Conservation (phyloP, 495 filamentous ascomycete species). For the Penicillium ucsense region DNA sequence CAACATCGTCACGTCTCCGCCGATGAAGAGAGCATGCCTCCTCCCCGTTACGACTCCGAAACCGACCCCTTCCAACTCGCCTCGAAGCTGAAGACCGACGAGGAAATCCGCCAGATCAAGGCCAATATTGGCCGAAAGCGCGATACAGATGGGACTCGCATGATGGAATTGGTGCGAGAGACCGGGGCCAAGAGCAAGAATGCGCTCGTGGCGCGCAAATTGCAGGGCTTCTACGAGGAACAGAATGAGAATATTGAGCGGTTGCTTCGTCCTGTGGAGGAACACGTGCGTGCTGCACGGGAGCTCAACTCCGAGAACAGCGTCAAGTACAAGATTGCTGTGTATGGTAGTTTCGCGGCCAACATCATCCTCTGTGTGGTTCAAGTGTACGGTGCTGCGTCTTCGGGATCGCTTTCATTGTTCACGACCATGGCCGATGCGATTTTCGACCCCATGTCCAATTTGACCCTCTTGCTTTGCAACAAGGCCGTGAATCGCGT, state of each 20-base stretch:
- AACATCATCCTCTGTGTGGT: conserved; percentile 71
- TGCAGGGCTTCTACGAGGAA: conserved; percentile 77
- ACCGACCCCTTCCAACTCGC: conserved; percentile 81
- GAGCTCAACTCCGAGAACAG: conserved; percentile 73
- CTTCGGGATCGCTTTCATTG: conserved; percentile 80
- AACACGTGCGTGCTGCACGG: conserved; percentile 72
- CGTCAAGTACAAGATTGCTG: conserved; percentile 77
- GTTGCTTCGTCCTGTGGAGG: conserved; percentile 85
- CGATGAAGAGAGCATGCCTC: conserved; percentile 59
- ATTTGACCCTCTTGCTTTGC: conserved; percentile 77
- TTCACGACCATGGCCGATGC: conserved; percentile 98
- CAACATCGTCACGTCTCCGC: conserved; percentile 25
- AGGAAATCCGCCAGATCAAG: conserved; percentile 69
- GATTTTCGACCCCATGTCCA: conserved; percentile 89
- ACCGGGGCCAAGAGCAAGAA: conserved; percentile 16
- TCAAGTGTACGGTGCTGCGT: conserved; percentile 81
- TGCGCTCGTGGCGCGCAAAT: conserved; percentile 43
- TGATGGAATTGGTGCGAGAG: conserved; percentile 8
- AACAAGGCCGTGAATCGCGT: conserved; percentile 84
- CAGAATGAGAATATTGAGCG: conserved; percentile 93
- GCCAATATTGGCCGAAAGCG: conserved; percentile 79
- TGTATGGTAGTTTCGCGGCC: conserved; percentile 79
- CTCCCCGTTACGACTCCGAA: conserved; percentile 47
- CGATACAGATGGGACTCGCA: conserved; percentile 33
- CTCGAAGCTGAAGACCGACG: conserved; percentile 63